Base-by-base conservation (phyloP, 352 stramenopile genomes). In the Phytophthora lateralis region DNA sequence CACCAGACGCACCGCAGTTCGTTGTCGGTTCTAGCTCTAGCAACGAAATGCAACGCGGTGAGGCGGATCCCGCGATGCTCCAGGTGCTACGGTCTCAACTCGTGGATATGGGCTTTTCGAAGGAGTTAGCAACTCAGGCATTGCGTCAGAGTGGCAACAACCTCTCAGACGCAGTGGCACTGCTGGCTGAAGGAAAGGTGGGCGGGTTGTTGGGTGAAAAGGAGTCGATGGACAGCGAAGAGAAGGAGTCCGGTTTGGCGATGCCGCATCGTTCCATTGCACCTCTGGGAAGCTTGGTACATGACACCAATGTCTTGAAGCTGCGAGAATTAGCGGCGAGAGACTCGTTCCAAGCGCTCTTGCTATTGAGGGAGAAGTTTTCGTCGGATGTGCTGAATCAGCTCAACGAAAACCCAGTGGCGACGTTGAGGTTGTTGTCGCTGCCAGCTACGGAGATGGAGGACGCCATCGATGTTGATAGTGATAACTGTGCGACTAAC, bases 81-180 rank as follows among this genome's bases (percentile, higher is more conserved):
- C 27, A 71, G 14, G 14, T 59, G 26, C 44, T 57, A 26, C 57
- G 29, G 21, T 41, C 55, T 63, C 82, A 88, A 60, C 60, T 89
- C n/a, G 54, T 84, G 30, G 77, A 78, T n/a, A 91, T 91, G 79
- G 82, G 82, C 0, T 91, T 91, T 46, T 51, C 44, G 4, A 10
- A 21, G 3, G 55, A 64, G 1, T 62, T 78, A 21, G 75, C 73
- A 9, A 44, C 50, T 11, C 42, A 52, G 2, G 77, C 75, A 17
- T 60, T 88, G 37, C 20, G 54, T 32, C 44, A 73, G 10, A 63
- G 64, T 4, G 15, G n/a, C 8, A 57, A 68, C 0, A 79, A 89
- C 17, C 39, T 89, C 3, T 49, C 56, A n/a, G 45, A 69, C 20
- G 76, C 80, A 38, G 62, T 75, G 29, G 63, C 69, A 21, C 37